A percentile compares a stretch with the other conserved stretches of the same genome.
Evolutionary conservation across 2,329 filamentous ascomycete species (phyloP).

Genomic region (Apiospora rasikravindrae): DNA sequence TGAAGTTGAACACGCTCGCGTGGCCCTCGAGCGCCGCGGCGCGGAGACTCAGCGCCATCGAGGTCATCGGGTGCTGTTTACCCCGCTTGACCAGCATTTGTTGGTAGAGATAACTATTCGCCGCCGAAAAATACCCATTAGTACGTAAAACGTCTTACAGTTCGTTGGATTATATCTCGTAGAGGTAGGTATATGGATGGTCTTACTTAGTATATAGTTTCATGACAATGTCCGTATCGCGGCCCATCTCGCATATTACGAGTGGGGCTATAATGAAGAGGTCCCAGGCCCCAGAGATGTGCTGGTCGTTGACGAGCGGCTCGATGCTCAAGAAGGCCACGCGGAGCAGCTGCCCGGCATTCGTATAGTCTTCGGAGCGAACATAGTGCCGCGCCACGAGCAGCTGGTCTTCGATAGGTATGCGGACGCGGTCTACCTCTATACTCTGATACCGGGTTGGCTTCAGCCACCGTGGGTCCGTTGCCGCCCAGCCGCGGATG

Average conservation of each 20-base stretch:
- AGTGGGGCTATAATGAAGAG: conserved; percentile 3
- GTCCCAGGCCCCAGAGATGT: neutral
- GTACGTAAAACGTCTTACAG: neutral
- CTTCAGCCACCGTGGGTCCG: conserved; percentile 12
- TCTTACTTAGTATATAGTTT: conserved; percentile 16
- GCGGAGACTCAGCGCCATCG: neutral
- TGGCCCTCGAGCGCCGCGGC: conserved; percentile 7
- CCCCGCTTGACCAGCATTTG: neutral
- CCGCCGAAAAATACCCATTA: neutral
- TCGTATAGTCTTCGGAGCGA: neutral
- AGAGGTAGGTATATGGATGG: neutral
- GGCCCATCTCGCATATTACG: conserved; percentile 4
- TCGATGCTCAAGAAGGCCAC: conserved; percentile 13
- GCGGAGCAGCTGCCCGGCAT: conserved; percentile 8
- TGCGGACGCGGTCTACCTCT: neutral
- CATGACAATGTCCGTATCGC: conserved; percentile 3
- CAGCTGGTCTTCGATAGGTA: conserved; percentile 7
- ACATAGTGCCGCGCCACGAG: conserved; percentile 6
- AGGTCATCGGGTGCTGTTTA: neutral
- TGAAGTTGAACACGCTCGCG: conserved; percentile 1
- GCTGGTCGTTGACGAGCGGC: conserved; percentile 9
- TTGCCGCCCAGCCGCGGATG: neutral
- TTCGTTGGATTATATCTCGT: neutral
- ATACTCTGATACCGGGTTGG: neutral
- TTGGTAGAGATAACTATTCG: neutral